Evolutionary conservation across 2,329 filamentous ascomycete species (phyloP).

Genomic region (Pseudogymnoascus sp.): DNA sequence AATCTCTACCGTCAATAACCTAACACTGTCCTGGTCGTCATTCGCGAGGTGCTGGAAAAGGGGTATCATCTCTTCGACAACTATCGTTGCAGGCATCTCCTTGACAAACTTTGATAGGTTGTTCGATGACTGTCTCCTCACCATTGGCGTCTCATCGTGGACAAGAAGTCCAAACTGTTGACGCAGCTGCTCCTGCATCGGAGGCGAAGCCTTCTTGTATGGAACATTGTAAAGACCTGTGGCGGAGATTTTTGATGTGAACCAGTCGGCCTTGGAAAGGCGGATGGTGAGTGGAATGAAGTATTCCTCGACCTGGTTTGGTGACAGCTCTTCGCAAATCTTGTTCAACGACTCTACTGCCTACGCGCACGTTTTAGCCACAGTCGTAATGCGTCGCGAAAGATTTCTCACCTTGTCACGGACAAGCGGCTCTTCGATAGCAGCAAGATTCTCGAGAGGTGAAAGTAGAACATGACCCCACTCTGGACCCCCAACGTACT

Average conservation of each 20-base stretch:
- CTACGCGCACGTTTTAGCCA: constrained; percentile 39
- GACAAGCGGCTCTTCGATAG: constrained; percentile 96
- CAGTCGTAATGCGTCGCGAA: neutral
- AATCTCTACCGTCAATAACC: constrained; percentile 90
- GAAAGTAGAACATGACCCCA: constrained; percentile 94
- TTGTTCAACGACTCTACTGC: constrained; percentile 99
- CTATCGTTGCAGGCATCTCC: constrained; percentile 84
- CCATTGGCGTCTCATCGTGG: constrained; percentile 98
- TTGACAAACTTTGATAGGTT: constrained; percentile 97
- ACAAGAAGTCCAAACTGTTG: constrained; percentile 90
- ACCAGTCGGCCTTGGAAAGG: constrained; percentile 99
- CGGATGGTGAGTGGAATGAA: constrained; percentile 94
- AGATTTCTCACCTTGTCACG: constrained; percentile 73
- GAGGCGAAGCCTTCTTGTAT: constrained; percentile 81
- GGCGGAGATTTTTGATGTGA: constrained; percentile 97
- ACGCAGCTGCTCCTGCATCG: constrained; percentile 84
- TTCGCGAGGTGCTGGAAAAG: constrained; percentile 94
- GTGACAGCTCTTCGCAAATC: constrained; percentile 87
- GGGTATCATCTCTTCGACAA: constrained; percentile 98
- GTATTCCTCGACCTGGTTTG: constrained; percentile 90
- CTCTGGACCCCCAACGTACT: constrained; percentile 92
- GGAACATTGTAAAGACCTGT: constrained; percentile 91
- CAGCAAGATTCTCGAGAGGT: constrained; percentile 93
- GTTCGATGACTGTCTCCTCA: constrained; percentile 90
- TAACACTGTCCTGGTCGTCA: constrained; percentile 96